Conservation (phyloP, 2,329 filamentous ascomycete genomes). For the Berkeleyomyces basicola region DNA sequence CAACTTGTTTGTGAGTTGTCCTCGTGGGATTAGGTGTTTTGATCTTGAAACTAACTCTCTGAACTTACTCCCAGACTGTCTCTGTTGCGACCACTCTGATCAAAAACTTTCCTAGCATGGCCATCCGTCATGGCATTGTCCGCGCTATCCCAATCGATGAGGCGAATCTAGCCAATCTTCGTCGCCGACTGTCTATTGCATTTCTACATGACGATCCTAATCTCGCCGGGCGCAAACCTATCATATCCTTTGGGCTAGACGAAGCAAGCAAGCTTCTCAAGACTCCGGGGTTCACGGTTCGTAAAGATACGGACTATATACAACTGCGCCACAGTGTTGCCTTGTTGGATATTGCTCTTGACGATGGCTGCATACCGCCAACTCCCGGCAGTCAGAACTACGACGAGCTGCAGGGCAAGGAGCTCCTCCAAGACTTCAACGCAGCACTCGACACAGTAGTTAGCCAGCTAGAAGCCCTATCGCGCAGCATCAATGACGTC, state of each 20-base stretch:
- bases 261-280: conserved; percentile 19
- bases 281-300: conserved; percentile 34
- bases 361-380: conserved; percentile 30
- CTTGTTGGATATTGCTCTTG: conserved; percentile 60
- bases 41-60: not conserved
- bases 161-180: conserved; percentile 38
- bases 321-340: conserved; percentile 47
- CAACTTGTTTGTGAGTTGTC: conserved; percentile 27
- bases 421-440: conserved; percentile 43
- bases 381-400: conserved; percentile 14
- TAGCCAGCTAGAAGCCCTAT: conserved; percentile 37
- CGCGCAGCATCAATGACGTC: conserved; percentile 51
- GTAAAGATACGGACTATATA: conserved; percentile 45
- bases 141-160: conserved; percentile 39
- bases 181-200: conserved; percentile 47
- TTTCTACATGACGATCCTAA: conserved; percentile 39
- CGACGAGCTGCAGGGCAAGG: conserved; percentile 16
- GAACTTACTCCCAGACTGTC: not conserved
- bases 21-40: not conserved
- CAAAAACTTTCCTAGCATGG: conserved; percentile 28
- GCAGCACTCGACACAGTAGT: conserved; percentile 50
- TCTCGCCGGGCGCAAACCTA: conserved; percentile 27
- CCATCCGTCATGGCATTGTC: conserved; percentile 41
- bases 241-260: conserved; percentile 20
- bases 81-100: conserved; percentile 21